phyloP scores from a whole-genome alignment of 2,329 filamentous ascomycete genomes.

The Dactylonectria macrodidyma region DNA sequence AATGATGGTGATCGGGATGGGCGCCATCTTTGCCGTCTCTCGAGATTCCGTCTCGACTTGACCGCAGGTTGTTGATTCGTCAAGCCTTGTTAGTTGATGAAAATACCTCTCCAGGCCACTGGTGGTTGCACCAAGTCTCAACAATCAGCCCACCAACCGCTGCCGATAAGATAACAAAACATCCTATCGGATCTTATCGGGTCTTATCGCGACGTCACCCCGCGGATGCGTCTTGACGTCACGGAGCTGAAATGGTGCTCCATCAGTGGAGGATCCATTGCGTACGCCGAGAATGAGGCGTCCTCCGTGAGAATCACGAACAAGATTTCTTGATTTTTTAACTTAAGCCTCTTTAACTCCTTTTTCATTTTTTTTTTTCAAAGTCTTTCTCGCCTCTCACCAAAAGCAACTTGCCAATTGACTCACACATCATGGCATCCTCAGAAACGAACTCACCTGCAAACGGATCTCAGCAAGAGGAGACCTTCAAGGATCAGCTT shows the following conservation, averaged over 20 bases:
- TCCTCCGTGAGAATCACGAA: not conserved
- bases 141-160: constrained; percentile 41
- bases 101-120: constrained; percentile 41
- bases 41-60: not conserved
- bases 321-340: not conserved
- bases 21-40: constrained; percentile 64
- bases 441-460: constrained; percentile 26
- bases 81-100: constrained; percentile 11
- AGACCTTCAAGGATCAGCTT: constrained; percentile 61
- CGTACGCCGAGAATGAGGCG: constrained; percentile 36
- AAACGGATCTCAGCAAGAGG: constrained; percentile 35
- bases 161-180: constrained; percentile 44
- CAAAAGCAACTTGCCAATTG: not conserved
- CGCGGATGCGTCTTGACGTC: constrained; percentile 44
- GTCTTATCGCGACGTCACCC: constrained; percentile 27
- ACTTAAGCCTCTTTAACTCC: constrained; percentile 12
- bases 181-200: constrained; percentile 43
- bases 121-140: constrained; percentile 25
- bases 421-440: constrained; percentile 32
- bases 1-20: constrained; percentile 92
- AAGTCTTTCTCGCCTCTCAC: not conserved
- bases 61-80: constrained; percentile 1
- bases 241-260: constrained; percentile 21
- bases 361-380: constrained; percentile 3
- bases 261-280: constrained; percentile 35